Evolutionary conservation across 352 stramenopile genomes (phyloP).

Genomic region (Thalassiosira oceanica): DNA sequence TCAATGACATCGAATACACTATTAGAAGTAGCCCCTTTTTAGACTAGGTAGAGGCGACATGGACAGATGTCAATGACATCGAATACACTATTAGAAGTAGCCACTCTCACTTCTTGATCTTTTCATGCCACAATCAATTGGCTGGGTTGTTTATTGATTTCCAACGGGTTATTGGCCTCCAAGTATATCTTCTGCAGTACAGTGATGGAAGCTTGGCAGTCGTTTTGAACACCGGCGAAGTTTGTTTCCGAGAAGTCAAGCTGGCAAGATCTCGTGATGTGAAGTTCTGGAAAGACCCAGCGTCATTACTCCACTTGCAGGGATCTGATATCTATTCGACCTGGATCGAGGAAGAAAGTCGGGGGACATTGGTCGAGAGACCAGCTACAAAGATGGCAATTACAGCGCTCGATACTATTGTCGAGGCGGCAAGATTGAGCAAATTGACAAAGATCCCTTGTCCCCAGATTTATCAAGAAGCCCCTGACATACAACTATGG

Average conservation of each 20-base stretch:
- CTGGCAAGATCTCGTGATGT: not conserved
- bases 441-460: not conserved
- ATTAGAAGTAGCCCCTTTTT: too few species aligned
- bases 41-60: too few species aligned
- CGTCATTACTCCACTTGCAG: not conserved
- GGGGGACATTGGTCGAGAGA: not conserved
- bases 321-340: not conserved
- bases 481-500: slow-evolving; percentile 11
- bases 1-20: too few species aligned
- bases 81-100: too few species aligned
- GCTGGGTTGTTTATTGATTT: too few species aligned
- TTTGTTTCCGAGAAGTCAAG: not conserved
- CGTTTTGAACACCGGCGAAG: too few species aligned
- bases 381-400: not conserved
- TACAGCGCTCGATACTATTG: not conserved
- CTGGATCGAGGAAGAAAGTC: not conserved
- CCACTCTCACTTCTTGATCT: too few species aligned
- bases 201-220: too few species aligned
- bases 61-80: too few species aligned
- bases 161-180: too few species aligned
- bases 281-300: not conserved
- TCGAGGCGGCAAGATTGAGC: not conserved
- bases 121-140: too few species aligned
- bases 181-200: too few species aligned
- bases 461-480: slow-evolving; percentile 5